Evolutionary conservation across 495 filamentous ascomycete species (phyloP), one percentile per base, ranked within the genome.

Genomic region (Talaromyces nanjingensis): DNA sequence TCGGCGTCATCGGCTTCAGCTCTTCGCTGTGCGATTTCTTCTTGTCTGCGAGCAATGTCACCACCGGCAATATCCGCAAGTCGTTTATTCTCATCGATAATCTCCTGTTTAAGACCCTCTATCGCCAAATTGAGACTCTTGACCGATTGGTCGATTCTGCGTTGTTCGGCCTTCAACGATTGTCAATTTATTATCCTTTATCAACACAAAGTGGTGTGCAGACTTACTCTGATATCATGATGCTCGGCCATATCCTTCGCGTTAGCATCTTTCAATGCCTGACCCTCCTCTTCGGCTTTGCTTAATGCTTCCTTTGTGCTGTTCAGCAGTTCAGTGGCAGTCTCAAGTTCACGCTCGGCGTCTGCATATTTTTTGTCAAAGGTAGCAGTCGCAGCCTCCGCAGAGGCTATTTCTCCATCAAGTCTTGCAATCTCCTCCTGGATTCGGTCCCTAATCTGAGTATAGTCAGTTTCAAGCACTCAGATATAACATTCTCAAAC

Each of bases 11-110:
- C 53, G 16, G 75, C 74, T 57, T 70, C 70, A 33, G 62, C 59
- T 64, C 68, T 71, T 33, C 76, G 79, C 55, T 73, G 66, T 47
- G 81, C 74, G 33, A 81, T 67, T 60, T 84, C 77, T 45, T 78
- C 78, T 64, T 81, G 76, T 60, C 75, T 77, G 39, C 75, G 74
- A 63, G 79, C 68, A 68, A 81, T 81, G 62, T 79, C 78, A 12
- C 85, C 85, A 16, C 81, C 83, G 69, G 83, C 80, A 27, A 74
- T 68, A 20, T 81, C 79, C 52, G 77, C 78, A 37, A 87, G 73
- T 9, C 84, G 78, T 54, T 70, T 68, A 47, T 77, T 74, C 68
- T 88, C 85, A 7, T 74, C 70, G 37, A 64, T 65, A 42, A 84
- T 78, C 20, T 80, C 77, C 52, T 67, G 57, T 59, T 79, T 67